These are phyloP conservation scores for Claviceps spartinae DNA, from an alignment of 2,329 filamentous ascomycete species.

Conservation along the genomic window DNA sequence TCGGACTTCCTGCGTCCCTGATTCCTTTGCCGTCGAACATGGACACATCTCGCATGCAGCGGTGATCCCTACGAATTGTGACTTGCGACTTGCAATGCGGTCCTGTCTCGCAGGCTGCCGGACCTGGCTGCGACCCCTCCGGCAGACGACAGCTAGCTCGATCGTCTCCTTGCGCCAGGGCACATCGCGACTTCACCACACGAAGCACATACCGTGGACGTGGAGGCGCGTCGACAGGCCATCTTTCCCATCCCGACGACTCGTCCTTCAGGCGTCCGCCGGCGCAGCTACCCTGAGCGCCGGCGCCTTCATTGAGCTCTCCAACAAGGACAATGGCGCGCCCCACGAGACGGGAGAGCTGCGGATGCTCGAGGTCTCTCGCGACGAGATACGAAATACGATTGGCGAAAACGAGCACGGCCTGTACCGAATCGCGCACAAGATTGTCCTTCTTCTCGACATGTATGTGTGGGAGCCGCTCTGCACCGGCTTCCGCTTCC, in stretches of 20 bases:
- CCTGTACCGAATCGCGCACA: slow-evolving; percentile 42
- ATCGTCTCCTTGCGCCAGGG: slow-evolving; percentile 10
- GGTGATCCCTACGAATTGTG: slow-evolving; percentile 6
- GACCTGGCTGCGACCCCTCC: slow-evolving; percentile 26
- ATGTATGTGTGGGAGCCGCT: slow-evolving; percentile 70
- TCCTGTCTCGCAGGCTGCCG: slow-evolving; percentile 28
- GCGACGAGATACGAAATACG: slow-evolving; percentile 60
- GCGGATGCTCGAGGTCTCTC: slow-evolving; percentile 75
- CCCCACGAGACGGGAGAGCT: slow-evolving; percentile 56
- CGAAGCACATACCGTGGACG: slow-evolving; percentile 15
- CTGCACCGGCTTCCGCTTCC: slow-evolving; percentile 73
- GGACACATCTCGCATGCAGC: slow-evolving; percentile 5
- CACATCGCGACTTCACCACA: slow-evolving; percentile 14
- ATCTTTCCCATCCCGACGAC: slow-evolving; percentile 9
- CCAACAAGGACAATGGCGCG: slow-evolving; percentile 37
- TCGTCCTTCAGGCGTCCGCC: slow-evolving; percentile 25
- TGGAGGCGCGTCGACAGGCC: neutral
- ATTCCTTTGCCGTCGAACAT: slow-evolving; percentile 7
- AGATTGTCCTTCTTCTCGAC: slow-evolving; percentile 54
- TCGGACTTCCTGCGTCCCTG: neutral
- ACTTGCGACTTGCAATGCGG: slow-evolving; percentile 29
- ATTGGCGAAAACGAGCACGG: slow-evolving; percentile 49
- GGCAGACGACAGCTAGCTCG: slow-evolving; percentile 15
- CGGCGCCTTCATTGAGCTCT: slow-evolving; percentile 42
- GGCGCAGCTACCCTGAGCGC: slow-evolving; percentile 36